Evolutionary conservation across 129 eudicot species (phyloP).

Genomic region (Daucus carota): DH1_v3.0 NC_030389.2:26156501-26157000

Average conservation of each 20-base stretch:
- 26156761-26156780: slow-evolving; percentile 14
- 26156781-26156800: slow-evolving; percentile 18
- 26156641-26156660: neutral
- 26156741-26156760: slow-evolving; percentile 19
- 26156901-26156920: no score
- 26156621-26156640: neutral
- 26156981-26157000: neutral
- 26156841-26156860: slow-evolving; percentile 17
- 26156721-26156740: slow-evolving; percentile 27
- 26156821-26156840: slow-evolving; percentile 23
- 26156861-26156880: slow-evolving; percentile 5
- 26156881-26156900: neutral
- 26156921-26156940: neutral
- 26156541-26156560: slow-evolving; percentile 10
- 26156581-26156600: slow-evolving; percentile 15
- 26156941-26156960: no score
- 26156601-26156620: neutral
- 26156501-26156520: slow-evolving; percentile 19
- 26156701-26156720: slow-evolving; percentile 23
- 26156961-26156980: no score
- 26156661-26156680: neutral
- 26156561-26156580: slow-evolving; percentile 23
- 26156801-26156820: slow-evolving; percentile 11
- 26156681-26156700: slow-evolving; percentile 25
- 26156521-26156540: slow-evolving; percentile 23